These are phyloP conservation scores for Murraya paniculata DNA, from an alignment of 345 rosid genomes.

Conservation along the genomic window DNA sequence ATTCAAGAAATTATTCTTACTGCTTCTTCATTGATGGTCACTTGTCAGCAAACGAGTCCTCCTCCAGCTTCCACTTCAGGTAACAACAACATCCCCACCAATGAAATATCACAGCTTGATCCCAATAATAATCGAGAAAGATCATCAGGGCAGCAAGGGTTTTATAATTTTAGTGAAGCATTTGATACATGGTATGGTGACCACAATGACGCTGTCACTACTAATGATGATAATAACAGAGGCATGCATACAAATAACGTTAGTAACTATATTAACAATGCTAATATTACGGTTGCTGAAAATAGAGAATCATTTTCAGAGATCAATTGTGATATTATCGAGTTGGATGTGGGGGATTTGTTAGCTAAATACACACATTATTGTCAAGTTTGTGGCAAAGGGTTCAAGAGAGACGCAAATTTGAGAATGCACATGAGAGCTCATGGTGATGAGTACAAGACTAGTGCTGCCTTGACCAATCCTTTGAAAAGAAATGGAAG, in stretches of 20 bases:
- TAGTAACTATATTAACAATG: not conserved
- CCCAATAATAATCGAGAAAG: slow-evolving; percentile 16
- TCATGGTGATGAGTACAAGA: slow-evolving; percentile 86
- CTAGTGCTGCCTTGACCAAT: slow-evolving; percentile 58
- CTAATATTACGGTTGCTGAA: slow-evolving; percentile 9
- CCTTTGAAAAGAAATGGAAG: slow-evolving; percentile 39
- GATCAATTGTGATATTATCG: slow-evolving; percentile 42
- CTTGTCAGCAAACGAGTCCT: slow-evolving; percentile 58
- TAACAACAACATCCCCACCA: not conserved
- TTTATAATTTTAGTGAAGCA: slow-evolving; percentile 17
- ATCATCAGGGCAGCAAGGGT: slow-evolving; percentile 24
- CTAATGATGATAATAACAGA: not conserved
- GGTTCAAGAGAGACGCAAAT: slow-evolving; percentile 90
- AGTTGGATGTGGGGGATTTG: slow-evolving; percentile 56
- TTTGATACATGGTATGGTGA: slow-evolving; percentile 33
- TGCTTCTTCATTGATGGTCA: slow-evolving; percentile 63
- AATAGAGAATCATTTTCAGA: slow-evolving; percentile 1
- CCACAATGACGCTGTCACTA: not conserved
- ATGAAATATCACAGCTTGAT: slow-evolving; percentile 11
- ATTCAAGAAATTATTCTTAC: slow-evolving; percentile 62
- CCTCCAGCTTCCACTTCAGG: slow-evolving; percentile 4
- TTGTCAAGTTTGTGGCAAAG: slow-evolving; percentile 80
- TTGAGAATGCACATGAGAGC: slow-evolving; percentile 98
- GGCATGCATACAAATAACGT: not conserved
- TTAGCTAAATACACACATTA: slow-evolving; percentile 86